phyloP scores from a whole-genome alignment of 306 rosid species.

The Sesbania bispinosa region DNA sequence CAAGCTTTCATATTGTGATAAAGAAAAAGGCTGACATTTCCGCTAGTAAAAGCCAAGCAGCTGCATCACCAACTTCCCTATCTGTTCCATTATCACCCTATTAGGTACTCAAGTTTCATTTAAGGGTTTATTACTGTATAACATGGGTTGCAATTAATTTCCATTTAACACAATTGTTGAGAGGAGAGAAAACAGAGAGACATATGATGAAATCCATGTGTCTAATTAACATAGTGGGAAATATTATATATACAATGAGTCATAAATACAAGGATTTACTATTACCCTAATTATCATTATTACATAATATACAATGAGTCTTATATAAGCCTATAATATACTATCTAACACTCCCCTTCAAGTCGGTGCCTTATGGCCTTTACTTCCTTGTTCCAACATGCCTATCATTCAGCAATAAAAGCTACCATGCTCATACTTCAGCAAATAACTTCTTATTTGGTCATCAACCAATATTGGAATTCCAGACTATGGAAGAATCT shows the following conservation, averaged over 20 bases:
- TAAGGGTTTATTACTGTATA: not conserved
- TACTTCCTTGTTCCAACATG: not conserved
- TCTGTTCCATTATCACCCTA: too few relatives aligned
- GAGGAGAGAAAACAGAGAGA: too few relatives aligned
- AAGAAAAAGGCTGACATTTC: not conserved
- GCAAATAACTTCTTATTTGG: not conserved
- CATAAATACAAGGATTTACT: too few relatives aligned
- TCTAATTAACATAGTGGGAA: too few relatives aligned
- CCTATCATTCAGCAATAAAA: not conserved
- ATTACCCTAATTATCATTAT: too few relatives aligned
- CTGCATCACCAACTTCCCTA: not conserved
- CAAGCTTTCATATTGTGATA: not conserved
- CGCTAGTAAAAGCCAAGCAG: not conserved
- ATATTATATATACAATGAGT: too few relatives aligned
- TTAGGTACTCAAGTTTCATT: not conserved
- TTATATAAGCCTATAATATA: too few relatives aligned
- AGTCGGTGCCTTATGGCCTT: not conserved
- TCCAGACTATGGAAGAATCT: constrained; percentile 7
- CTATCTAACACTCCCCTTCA: too few relatives aligned
- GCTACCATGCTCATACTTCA: not conserved
- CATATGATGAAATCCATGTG: too few relatives aligned
- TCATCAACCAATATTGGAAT: constrained; percentile 20
- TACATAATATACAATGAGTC: too few relatives aligned
- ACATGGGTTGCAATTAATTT: not conserved
- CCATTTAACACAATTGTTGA: not conserved